These are phyloP conservation scores for Populus nigra DNA, from an alignment of 345 rosid genomes.

Conservation along the genomic window DNA sequence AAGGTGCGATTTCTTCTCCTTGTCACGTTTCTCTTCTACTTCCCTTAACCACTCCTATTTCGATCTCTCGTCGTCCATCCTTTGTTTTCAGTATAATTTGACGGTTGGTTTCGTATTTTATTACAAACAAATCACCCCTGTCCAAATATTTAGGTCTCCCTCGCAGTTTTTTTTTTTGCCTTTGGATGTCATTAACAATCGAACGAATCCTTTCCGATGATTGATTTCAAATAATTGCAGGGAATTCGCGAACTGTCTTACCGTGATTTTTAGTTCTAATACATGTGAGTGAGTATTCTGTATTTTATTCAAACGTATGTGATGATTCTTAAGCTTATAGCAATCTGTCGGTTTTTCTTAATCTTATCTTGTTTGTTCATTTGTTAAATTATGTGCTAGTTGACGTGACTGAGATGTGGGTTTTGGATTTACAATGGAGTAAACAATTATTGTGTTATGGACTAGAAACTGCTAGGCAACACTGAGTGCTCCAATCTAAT, in stretches of 20 bases:
- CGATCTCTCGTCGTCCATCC: not conserved
- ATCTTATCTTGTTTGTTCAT: not conserved
- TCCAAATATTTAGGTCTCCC: too few relatives aligned
- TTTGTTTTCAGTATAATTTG: not conserved
- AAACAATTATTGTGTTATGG: not conserved
- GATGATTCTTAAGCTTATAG: not conserved
- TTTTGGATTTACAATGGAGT: not conserved
- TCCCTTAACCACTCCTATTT: not conserved
- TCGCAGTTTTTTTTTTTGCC: not conserved
- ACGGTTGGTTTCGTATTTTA: not conserved
- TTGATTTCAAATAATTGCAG: not conserved
- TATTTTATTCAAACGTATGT: not conserved
- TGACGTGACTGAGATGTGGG: not conserved
- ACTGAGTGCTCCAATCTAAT: not conserved
- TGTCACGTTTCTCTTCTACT: not conserved
- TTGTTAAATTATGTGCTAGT: not conserved
- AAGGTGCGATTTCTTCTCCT: not conserved
- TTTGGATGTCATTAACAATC: not conserved
- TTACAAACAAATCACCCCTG: too few relatives aligned
- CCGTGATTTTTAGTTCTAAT: not conserved
- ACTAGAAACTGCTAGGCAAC: not conserved
- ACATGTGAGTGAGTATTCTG: not conserved
- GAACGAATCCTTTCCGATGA: not conserved
- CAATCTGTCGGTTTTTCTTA: not conserved
- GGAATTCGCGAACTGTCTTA: not conserved